A percentile compares a stretch with the other conserved stretches of the same genome.
Conservation (phyloP, 2,329 filamentous ascomycete species). For the Aureobasidium vineae region DNA sequence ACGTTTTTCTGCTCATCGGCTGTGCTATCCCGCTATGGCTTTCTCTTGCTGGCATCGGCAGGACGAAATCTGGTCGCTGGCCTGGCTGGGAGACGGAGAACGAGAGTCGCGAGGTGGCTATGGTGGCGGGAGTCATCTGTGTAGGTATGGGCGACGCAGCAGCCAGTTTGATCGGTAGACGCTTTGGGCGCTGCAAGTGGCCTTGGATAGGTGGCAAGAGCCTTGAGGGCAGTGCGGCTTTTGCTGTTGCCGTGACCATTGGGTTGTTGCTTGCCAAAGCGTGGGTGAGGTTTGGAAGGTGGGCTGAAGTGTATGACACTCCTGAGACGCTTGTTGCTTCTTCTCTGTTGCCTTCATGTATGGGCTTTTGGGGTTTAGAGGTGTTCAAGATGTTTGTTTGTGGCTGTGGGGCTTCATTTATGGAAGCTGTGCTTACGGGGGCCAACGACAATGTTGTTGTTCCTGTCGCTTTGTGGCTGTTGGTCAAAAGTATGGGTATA, state of each 20-base stretch:
- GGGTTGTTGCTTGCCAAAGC: slow-evolving; percentile 68
- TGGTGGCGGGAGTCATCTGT: slow-evolving; percentile 90
- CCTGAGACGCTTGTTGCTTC: neutral
- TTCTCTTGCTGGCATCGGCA: slow-evolving; percentile 67
- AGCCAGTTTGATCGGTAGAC: slow-evolving; percentile 81
- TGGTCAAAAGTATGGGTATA: slow-evolving; percentile 40
- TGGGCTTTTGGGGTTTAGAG: slow-evolving; percentile 34
- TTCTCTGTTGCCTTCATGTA: neutral
- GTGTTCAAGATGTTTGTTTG: slow-evolving; percentile 66
- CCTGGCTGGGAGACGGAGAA: slow-evolving; percentile 69
- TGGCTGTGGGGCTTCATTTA: slow-evolving; percentile 78
- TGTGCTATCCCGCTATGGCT: slow-evolving; percentile 96
- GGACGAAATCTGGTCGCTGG: slow-evolving; percentile 57
- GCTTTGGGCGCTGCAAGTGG: slow-evolving; percentile 88
- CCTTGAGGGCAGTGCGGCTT: slow-evolving; percentile 80
- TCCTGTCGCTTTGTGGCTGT: slow-evolving; percentile 86
- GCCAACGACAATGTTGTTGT: slow-evolving; percentile 99
- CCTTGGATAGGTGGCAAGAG: slow-evolving; percentile 96
- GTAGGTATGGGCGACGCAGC: slow-evolving; percentile 95
- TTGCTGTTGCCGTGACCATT: slow-evolving; percentile 72
- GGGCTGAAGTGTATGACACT: slow-evolving; percentile 46
- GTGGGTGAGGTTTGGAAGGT: slow-evolving; percentile 77
- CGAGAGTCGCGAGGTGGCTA: slow-evolving; percentile 67
- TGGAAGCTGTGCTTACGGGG: slow-evolving; percentile 91
- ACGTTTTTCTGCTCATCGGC: slow-evolving; percentile 92